Conservation (phyloP, 208 protist genomes). For the Naegleria gruberi region DNA sequence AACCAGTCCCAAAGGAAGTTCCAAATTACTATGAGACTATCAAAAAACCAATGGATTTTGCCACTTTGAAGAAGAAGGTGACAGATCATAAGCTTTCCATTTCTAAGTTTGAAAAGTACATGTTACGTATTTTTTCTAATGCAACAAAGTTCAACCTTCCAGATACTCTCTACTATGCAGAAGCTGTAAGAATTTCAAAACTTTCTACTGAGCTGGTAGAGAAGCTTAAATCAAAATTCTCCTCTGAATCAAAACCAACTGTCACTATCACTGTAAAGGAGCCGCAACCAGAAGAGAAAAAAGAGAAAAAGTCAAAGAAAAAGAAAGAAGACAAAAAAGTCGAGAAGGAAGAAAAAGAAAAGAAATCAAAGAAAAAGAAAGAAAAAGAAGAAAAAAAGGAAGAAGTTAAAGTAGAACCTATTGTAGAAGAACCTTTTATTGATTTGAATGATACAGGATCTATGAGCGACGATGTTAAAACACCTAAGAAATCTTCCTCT, state of each 20-base stretch:
- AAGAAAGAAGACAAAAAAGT: not conserved
- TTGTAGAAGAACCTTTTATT: not conserved
- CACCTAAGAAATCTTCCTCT: not conserved
- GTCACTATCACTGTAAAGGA: not conserved
- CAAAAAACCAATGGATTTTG: not conserved
- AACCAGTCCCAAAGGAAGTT: not conserved
- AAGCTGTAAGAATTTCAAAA: not conserved
- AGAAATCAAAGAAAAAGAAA: constrained; percentile 6
- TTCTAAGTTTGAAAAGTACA: not conserved
- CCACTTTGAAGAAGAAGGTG: not conserved
- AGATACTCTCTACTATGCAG: not conserved
- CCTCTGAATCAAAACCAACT: not conserved
- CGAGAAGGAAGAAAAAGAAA: not conserved
- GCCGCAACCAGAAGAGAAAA: not conserved
- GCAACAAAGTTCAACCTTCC: not conserved
- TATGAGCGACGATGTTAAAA: not conserved
- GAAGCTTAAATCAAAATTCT: not conserved
- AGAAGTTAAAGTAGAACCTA: not conserved
- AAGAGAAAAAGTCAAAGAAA: not conserved
- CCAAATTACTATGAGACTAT: not conserved
- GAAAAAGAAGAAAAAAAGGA: not conserved
- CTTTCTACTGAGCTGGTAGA: not conserved
- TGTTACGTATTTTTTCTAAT: not conserved
- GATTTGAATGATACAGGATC: not conserved
- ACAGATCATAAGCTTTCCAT: not conserved